These are phyloP conservation scores for Lactarius indigo DNA, from an alignment of 768 basidiomycete species.

Conservation along the genomic window DNA sequence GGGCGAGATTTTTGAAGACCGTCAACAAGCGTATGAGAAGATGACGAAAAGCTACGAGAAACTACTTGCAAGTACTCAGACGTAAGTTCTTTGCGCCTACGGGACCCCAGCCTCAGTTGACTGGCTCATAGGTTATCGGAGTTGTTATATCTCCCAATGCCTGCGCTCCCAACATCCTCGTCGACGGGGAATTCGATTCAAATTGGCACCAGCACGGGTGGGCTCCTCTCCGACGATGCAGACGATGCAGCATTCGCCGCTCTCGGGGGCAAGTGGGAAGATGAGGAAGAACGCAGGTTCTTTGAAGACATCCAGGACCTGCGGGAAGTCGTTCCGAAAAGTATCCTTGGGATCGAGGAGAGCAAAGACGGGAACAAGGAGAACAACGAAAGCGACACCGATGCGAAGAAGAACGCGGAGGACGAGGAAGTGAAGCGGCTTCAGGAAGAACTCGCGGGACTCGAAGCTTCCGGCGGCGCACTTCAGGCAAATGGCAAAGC, in stretches of 20 bases:
- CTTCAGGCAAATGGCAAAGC: slow-evolving; percentile 19
- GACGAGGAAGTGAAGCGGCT: slow-evolving; percentile 72
- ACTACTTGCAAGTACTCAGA: slow-evolving; percentile 81
- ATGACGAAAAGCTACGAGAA: slow-evolving; percentile 97
- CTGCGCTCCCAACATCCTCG: slow-evolving; percentile 75
- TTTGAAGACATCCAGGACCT: slow-evolving; percentile 92
- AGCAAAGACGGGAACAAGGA: slow-evolving; percentile 34
- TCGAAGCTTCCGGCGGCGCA: slow-evolving; percentile 39
- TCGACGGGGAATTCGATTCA: slow-evolving; percentile 80
- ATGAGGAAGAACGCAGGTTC: slow-evolving; percentile 92
- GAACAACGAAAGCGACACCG: slow-evolving; percentile 42
- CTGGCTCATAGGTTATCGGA: slow-evolving; percentile 70
- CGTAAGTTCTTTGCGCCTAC: slow-evolving; percentile 42
- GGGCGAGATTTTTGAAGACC: slow-evolving; percentile 98
- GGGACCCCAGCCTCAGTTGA: background rate
- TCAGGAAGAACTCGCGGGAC: slow-evolving; percentile 71
- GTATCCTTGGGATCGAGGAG: slow-evolving; percentile 69
- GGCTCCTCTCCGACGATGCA: slow-evolving; percentile 46
- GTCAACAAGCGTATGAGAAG: slow-evolving; percentile 98
- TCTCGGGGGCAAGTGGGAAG: slow-evolving; percentile 90
- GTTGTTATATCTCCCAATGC: slow-evolving; percentile 77
- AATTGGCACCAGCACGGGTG: slow-evolving; percentile 53
- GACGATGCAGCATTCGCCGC: slow-evolving; percentile 47
- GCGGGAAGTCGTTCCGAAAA: slow-evolving; percentile 86
- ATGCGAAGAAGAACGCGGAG: slow-evolving; percentile 54